A percentile compares a stretch with the other conserved stretches of the same genome.
These are phyloP conservation scores for Corymbia citriodora DNA, from an alignment of 441 rosid genomes.

Conservation along the genomic window DNA sequence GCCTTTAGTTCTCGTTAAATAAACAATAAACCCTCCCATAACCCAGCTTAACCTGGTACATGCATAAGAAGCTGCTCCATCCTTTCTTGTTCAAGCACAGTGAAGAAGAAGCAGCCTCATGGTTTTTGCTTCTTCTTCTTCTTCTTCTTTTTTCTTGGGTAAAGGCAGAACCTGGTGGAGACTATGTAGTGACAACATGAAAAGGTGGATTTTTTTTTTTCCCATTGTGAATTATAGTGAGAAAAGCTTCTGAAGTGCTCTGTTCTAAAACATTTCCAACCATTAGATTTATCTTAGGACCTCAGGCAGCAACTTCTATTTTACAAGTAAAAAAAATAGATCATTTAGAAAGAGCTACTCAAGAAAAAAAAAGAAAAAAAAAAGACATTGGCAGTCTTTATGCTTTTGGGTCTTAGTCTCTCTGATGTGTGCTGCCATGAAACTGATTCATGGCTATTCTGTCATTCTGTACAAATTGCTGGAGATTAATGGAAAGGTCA, in stretches of 20 bases:
- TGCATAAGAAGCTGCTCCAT: not conserved
- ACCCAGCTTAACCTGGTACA: not conserved
- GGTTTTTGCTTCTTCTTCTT: not conserved
- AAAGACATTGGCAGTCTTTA: not conserved
- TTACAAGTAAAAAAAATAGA: not conserved
- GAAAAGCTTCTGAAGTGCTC: not conserved
- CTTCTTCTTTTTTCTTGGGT: not conserved
- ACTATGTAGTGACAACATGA: not conserved
- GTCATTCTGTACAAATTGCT: not conserved
- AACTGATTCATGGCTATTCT: not conserved
- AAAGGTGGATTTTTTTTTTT: not conserved
- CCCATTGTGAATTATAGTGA: not conserved
- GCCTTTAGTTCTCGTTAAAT: not conserved
- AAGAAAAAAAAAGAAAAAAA: too few relatives aligned
- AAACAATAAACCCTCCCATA: not conserved
- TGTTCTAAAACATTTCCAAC: not conserved
- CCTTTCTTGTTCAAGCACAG: not conserved
- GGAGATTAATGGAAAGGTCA: not conserved
- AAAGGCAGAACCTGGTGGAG: not conserved
- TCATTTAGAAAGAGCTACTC: not conserved
- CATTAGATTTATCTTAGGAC: not conserved
- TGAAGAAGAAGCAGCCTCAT: not conserved
- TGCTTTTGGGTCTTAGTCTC: not conserved
- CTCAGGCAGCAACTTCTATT: not conserved
- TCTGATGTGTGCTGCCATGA: not conserved